phyloP scores from a whole-genome alignment of 352 stramenopile genomes.

The Phytophthora kernoviae region DNA sequence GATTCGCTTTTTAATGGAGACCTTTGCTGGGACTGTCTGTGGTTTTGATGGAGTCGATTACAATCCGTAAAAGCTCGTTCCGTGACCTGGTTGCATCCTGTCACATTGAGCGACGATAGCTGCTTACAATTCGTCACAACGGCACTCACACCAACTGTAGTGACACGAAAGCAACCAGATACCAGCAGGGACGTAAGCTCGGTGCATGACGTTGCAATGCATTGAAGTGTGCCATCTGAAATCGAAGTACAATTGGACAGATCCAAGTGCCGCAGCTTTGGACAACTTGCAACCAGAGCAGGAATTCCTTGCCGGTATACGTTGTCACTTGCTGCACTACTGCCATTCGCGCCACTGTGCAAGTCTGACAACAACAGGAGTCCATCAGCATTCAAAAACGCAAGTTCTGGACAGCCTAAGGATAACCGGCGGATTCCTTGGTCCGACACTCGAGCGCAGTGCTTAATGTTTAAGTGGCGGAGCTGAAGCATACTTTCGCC shows the following conservation, averaged over 20 bases:
- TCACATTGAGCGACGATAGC: conserved; percentile 33
- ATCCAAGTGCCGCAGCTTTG: conserved; percentile 50
- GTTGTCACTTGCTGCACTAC: background rate
- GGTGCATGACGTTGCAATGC: conserved; percentile 15
- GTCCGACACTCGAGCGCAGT: conserved; percentile 61
- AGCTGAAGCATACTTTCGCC: conserved; percentile 80
- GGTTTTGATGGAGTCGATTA: conserved; percentile 1
- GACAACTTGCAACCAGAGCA: conserved; percentile 39
- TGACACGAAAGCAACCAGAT: conserved; percentile 34
- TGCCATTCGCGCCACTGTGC: conserved; percentile 1
- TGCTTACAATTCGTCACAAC: conserved; percentile 30
- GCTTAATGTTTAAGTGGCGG: conserved; percentile 41
- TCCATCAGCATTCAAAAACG: conserved; percentile 43
- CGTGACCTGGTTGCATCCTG: conserved; percentile 42
- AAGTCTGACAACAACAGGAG: conserved; percentile 53
- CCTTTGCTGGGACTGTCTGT: background rate
- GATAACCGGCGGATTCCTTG: conserved; percentile 57
- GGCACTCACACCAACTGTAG: conserved; percentile 22
- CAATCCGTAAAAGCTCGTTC: conserved; percentile 36
- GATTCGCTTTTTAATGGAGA: conserved; percentile 2
- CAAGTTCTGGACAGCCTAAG: conserved; percentile 50
- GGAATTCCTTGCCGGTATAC: conserved; percentile 38
- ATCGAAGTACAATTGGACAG: conserved; percentile 54
- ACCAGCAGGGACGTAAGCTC: conserved; percentile 32
- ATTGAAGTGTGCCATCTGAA: conserved; percentile 41